A percentile compares a stretch with the other conserved stretches of the same genome.
These are phyloP conservation scores for Jasminum sambac DNA, from an alignment of 257 asterid species.

Conservation along the genomic window DNA sequence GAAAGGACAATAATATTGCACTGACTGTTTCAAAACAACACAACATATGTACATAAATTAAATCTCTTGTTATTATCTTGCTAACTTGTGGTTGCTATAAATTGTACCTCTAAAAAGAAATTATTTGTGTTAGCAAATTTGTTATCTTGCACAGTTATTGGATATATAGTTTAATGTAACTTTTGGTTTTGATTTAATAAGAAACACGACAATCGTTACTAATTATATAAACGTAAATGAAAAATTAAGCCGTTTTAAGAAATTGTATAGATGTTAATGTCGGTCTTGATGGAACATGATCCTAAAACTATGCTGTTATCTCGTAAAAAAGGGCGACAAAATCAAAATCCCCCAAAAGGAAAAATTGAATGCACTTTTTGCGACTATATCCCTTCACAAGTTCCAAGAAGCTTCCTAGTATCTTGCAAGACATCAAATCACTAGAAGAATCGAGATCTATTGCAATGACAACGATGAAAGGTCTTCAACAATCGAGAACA, in stretches of 20 bases:
- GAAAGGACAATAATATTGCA: not conserved
- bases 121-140: no score
- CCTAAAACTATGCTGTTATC: constrained; percentile 22
- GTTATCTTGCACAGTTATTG: no score
- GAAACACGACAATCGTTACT: not conserved
- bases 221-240: not conserved
- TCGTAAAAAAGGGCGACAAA: not conserved
- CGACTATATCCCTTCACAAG: not conserved
- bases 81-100: no score
- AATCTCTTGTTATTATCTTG: no score
- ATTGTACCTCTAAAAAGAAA: no score
- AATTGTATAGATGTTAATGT: constrained; percentile 4
- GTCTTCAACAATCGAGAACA: no score
- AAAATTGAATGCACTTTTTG: not conserved
- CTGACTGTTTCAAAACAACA: not conserved
- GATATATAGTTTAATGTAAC: no score
- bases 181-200: no score
- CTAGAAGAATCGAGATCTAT: no score
- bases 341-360: not conserved
- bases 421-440: no score
- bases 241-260: not conserved
- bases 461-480: no score
- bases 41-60: no score
- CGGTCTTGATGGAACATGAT: constrained; percentile 12
- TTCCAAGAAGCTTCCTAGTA: not conserved